Evolutionary conservation across 164 flowering plant genomes (phyloP).

Genomic region (Kalanchoe fedtschenkoi): DNA sequence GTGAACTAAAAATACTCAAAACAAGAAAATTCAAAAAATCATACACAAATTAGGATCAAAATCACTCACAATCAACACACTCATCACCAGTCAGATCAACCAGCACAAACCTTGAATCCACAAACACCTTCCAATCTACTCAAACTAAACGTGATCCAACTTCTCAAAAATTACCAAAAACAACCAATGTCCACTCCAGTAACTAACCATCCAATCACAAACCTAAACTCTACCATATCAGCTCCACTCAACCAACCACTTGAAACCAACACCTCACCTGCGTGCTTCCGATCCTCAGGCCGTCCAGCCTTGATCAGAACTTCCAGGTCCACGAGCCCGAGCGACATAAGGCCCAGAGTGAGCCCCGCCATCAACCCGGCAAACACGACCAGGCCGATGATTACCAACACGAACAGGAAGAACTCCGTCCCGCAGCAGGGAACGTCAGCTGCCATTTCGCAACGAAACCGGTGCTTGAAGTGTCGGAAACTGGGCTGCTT

Average conservation of each 20-base stretch:
- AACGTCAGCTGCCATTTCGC: conserved; percentile 31
- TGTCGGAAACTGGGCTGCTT: not conserved
- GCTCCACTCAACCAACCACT: conserved; percentile 7
- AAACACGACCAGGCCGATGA: conserved; percentile 57
- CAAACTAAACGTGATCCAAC: not conserved
- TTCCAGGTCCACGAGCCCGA: conserved; percentile 91
- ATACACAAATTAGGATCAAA: too few species aligned
- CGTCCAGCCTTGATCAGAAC: conserved; percentile 84
- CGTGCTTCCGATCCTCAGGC: conserved; percentile 67
- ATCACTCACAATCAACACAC: too few species aligned
- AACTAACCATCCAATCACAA: not conserved
- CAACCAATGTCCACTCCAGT: not conserved
- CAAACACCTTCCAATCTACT: not conserved
- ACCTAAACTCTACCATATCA: not conserved
- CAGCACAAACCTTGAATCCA: not conserved
- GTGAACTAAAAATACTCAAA: too few species aligned
- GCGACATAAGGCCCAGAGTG: conserved; percentile 87
- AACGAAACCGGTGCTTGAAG: not conserved
- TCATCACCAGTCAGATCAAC: too few species aligned
- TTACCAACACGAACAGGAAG: conserved; percentile 28
- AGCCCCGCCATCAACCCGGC: conserved; percentile 97
- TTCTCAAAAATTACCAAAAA: not conserved
- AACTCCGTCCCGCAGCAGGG: conserved; percentile 54
- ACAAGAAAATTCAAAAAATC: too few species aligned
- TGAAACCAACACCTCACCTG: conserved; percentile 29